A percentile compares a stretch with the other conserved stretches of the same genome.
Conservation (phyloP, 805 yeast species). For the Monosporozyma aerobia region DNA sequence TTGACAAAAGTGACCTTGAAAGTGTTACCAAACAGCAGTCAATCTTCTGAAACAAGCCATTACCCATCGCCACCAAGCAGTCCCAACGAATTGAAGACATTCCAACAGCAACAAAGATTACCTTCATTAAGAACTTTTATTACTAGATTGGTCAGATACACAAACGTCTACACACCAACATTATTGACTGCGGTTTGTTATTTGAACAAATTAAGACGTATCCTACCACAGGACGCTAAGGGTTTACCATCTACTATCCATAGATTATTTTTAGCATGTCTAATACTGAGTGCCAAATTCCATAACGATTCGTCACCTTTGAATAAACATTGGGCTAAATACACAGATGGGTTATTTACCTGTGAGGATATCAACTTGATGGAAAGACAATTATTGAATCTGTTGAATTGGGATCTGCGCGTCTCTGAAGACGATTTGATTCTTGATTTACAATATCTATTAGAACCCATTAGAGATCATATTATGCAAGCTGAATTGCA, state of each 20-base stretch:
- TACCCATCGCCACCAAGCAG: conserved; percentile 32
- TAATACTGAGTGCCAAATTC: conserved; percentile 62
- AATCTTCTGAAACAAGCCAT: not conserved
- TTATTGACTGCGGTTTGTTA: conserved; percentile 64
- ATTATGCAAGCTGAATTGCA: conserved; percentile 26
- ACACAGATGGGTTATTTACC: conserved; percentile 64
- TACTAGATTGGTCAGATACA: conserved; percentile 59
- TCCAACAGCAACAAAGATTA: conserved; percentile 9
- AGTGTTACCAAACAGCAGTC: conserved; percentile 45
- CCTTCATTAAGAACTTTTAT: conserved; percentile 73
- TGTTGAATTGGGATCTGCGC: conserved; percentile 63
- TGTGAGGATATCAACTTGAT: conserved; percentile 64
- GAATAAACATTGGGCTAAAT: conserved; percentile 70
- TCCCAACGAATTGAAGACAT: conserved; percentile 8
- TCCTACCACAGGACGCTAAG: conserved; percentile 60
- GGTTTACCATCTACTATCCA: conserved; percentile 77
- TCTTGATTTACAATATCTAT: conserved; percentile 58
- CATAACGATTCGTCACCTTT: conserved; percentile 74
- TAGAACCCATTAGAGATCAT: conserved; percentile 59
- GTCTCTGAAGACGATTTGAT: conserved; percentile 62
- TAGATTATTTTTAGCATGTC: conserved; percentile 64
- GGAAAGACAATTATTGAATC: conserved; percentile 66
- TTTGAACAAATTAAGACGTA: conserved; percentile 49
- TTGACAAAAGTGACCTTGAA: conserved; percentile 57
- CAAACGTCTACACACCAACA: conserved; percentile 75